Conservation (phyloP, 768 basidiomycete species). For the Lanmaoa rubissima region DNA sequence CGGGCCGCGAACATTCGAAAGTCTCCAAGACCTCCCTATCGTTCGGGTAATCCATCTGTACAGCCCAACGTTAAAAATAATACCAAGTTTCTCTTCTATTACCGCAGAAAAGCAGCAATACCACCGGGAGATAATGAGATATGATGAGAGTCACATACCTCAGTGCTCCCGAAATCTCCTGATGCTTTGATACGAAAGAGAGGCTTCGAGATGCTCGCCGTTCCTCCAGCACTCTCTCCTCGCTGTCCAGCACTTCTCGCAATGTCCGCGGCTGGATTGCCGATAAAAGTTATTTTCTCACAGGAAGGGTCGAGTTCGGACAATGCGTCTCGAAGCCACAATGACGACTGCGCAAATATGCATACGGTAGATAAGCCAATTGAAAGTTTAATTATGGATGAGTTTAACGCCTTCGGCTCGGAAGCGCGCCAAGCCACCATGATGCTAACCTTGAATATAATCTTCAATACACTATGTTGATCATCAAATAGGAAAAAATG, state of each 20-base stretch:
- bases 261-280: conserved; percentile 54
- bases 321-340: conserved; percentile 91
- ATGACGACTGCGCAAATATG: conserved; percentile 57
- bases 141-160: conserved; percentile 44
- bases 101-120: neutral
- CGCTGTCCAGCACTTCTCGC: conserved; percentile 8
- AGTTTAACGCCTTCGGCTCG: neutral
- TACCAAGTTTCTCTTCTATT: neutral
- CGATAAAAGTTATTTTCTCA: conserved; percentile 80
- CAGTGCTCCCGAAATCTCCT: conserved; percentile 82
- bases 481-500: neutral
- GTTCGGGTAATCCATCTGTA: conserved; percentile 93
- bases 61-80: neutral
- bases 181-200: conserved; percentile 79
- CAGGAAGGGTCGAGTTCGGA: conserved; percentile 89
- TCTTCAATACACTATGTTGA: conserved; percentile 59
- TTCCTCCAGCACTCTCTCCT: conserved; percentile 9
- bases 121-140: neutral
- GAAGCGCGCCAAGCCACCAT: neutral
- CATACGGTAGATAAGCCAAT: neutral
- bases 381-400: neutral
- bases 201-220: conserved; percentile 37
- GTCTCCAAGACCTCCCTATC: conserved; percentile 88
- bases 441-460: conserved; percentile 74
- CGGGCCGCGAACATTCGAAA: conserved; percentile 71